These are phyloP conservation scores for Phytophthora aleatoria DNA, from an alignment of 352 stramenopile species.

Conservation along the genomic window DNA sequence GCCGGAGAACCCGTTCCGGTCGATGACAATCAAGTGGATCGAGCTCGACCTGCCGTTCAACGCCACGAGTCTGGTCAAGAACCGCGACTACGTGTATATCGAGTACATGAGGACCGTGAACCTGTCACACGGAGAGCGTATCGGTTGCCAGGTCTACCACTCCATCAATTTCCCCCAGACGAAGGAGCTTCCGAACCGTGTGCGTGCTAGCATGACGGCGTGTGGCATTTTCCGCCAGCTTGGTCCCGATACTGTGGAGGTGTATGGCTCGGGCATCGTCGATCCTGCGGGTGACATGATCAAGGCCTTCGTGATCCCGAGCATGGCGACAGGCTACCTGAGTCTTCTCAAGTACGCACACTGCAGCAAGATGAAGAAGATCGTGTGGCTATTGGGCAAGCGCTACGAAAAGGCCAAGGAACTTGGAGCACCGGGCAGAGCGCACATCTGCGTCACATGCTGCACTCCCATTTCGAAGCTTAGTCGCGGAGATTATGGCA, in stretches of 20 bases:
- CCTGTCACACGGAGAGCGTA: slow-evolving; percentile 34
- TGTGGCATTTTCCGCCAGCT: slow-evolving; percentile 55
- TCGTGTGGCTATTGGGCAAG: slow-evolving; percentile 28
- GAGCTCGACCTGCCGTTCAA: slow-evolving; percentile 34
- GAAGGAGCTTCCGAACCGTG: slow-evolving; percentile 31
- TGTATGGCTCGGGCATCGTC: slow-evolving; percentile 43
- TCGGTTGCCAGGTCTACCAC: slow-evolving; percentile 54
- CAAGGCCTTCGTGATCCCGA: slow-evolving; percentile 23
- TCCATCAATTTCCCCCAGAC: slow-evolving; percentile 53
- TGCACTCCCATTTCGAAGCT: slow-evolving; percentile 23
- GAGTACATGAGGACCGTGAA: slow-evolving; percentile 46
- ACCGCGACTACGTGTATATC: slow-evolving; percentile 51
- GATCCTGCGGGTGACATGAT: slow-evolving; percentile 40
- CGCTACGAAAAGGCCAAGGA: slow-evolving; percentile 25
- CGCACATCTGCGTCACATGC: slow-evolving; percentile 34
- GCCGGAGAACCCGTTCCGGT: slow-evolving; percentile 45
- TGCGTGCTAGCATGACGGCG: slow-evolving; percentile 51
- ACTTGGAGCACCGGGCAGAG: slow-evolving; percentile 8
- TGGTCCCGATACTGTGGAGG: slow-evolving; percentile 43
- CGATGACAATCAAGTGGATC: slow-evolving; percentile 37
- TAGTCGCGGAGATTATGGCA: slow-evolving; percentile 16
- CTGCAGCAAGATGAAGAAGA: slow-evolving; percentile 43
- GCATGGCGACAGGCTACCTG: slow-evolving; percentile 19
- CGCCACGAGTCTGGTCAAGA: slow-evolving; percentile 23
- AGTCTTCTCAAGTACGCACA: slow-evolving; percentile 32